Conservation (phyloP, 2,329 filamentous ascomycete species). For the Penicillium concentricum region DNA sequence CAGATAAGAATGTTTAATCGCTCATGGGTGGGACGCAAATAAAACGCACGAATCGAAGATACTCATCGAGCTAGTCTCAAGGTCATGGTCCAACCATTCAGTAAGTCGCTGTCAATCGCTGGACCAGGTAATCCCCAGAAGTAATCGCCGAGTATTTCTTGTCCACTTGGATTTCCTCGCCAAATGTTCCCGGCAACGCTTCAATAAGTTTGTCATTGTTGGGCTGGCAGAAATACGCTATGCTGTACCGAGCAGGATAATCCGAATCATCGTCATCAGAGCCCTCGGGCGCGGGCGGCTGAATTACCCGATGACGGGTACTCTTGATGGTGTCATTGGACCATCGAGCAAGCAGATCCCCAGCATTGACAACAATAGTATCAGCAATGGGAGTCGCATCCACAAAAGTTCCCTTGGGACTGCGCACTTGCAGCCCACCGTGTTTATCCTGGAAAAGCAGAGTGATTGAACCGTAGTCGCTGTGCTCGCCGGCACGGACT, state of each 20-base stretch:
- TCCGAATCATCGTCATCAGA: conserved; percentile 32
- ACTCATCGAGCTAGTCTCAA: not conserved
- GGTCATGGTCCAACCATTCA: conserved; percentile 3
- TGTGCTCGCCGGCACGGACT: conserved; percentile 76
- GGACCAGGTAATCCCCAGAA: conserved; percentile 76
- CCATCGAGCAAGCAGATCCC: conserved; percentile 82
- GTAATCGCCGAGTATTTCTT: conserved; percentile 80
- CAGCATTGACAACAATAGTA: conserved; percentile 85
- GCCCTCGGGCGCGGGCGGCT: conserved; percentile 63
- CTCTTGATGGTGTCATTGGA: conserved; percentile 89
- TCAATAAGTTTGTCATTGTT: conserved; percentile 75
- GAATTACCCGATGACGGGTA: conserved; percentile 85
- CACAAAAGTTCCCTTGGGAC: conserved; percentile 73
- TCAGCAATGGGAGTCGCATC: conserved; percentile 78
- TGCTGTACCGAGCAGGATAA: conserved; percentile 78
- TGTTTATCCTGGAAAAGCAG: conserved; percentile 57
- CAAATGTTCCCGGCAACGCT: conserved; percentile 75
- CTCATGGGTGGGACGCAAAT: not conserved
- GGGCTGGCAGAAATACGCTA: conserved; percentile 92
- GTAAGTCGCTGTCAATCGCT: conserved; percentile 74
- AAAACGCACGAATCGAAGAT: too few species aligned
- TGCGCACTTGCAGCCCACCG: conserved; percentile 62
- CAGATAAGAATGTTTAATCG: not conserved
- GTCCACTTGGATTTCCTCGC: conserved; percentile 53
- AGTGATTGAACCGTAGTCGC: conserved; percentile 59